Evolutionary conservation across 495 filamentous ascomycete species (phyloP), one percentile per base, ranked within the genome.

Genomic region (Aeminium ludgeri): DNA sequence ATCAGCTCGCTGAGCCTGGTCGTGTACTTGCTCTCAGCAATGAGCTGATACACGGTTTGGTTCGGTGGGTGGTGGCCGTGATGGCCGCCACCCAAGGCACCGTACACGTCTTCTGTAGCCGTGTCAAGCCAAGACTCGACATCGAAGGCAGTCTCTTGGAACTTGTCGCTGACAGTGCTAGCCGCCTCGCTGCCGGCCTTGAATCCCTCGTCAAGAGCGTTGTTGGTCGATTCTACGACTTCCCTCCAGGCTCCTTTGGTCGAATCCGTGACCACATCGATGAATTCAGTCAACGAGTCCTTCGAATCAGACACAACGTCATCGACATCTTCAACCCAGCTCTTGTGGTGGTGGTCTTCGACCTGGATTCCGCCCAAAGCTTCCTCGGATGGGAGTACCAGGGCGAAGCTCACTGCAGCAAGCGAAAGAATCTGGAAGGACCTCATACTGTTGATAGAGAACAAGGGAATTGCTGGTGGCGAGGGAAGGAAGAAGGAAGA

Each of bases 21-120:
- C 16, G 80, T 85, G 61, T 85, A 71, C 45, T 80, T 80, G 62
- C 67, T 78, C 35, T 70, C 63, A 10, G 65, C 58, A 57, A 95
- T 82, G 18, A 85, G 59, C 45, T 92, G 63, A 59, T 82, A 92
- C 38, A 91, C 65, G 23, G 82, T 91, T 52, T 61, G 49, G 53
- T 86, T 79, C n/a, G 66, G 59, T 44, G 50, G 54, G 27, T 40
- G 50, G 46, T 33, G 39, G 38, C 49, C 33, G 35, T 35, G 50
- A 38, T 65, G 61, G 49, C 34, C 49, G 10, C 59, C 54, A n/a
- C 53, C 30, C 1, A 27, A 51, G 15, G 50, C 59, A 15, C 56
- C 55, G 34, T 55, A 45, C 19, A 47, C 43, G 28, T 53, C 41
- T 23, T 49, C 44, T 11, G 34, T 28, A 3, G 48, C 46, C 12